Evolutionary conservation across 75 land plant genomes (phyloP), one percentile per base, ranked within the genome.

Genomic region (Pinus albicaulis): DNA sequence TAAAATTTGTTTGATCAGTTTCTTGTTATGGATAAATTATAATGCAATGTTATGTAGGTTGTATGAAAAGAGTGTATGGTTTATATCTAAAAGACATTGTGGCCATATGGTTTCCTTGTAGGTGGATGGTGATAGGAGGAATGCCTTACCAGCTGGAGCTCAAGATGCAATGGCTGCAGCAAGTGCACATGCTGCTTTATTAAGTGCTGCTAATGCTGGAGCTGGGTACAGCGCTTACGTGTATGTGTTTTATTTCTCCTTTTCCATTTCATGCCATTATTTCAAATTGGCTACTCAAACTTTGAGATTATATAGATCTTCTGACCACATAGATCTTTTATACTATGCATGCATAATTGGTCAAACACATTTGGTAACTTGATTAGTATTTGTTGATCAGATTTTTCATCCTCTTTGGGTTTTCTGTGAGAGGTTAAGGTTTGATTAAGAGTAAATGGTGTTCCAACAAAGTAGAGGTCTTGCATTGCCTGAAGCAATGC

Each of bases 181-280:
- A 60, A 80, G 81, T 34, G 84, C 86, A 12, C 91, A 92, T 87
- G 77, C 92, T 69, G 87, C 87, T 63, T 34, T 83, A 7, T 38
- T 83, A 64, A 78, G 89, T 76, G 86, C 91, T 73, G 84, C 91
- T 66, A 90, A 84, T 79, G 89, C 85, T 81, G 93, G 95, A 28
- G 74, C 86, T 79, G 95, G 95, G 71, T 93, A 93, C 75, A 76
- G 84, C 19, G 88, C 90, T 57, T 93, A 88, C 82, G 93, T 85
- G 95, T 93, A 85, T 76, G 93, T 88, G 24, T 48, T 28, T 38
- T 66, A 1, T 38, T 38, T 12, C 48, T 68, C 4, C 25, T 0
- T 52, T 25, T 23, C 0, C n/a, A 25, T 53, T 16, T 74, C 20
- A n/a, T 74, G 75, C 64, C 0, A 24, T 8, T 48, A 59, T 74